Evolutionary conservation across 768 basidiomycete genomes (phyloP).

Genomic region (Melanogaster broomeanus): DNA sequence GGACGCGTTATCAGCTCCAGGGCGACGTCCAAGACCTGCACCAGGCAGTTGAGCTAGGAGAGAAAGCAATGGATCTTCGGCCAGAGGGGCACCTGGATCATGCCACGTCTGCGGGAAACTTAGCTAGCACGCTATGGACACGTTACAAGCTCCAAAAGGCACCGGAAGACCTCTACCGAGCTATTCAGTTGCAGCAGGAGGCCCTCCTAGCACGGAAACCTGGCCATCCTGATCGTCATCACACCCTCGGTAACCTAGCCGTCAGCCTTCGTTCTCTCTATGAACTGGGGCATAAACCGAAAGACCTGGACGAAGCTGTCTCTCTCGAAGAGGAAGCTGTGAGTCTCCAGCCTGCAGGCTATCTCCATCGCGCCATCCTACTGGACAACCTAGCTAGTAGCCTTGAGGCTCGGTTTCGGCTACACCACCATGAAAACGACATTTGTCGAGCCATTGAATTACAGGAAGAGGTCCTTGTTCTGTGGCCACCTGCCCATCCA

Average conservation of each 20-base stretch:
- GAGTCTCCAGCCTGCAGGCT: conserved; percentile 6
- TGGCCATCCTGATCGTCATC: conserved; percentile 1
- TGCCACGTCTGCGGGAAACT: background rate
- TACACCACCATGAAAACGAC: background rate
- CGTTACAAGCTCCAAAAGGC: background rate
- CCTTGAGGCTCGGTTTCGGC: conserved; percentile 1
- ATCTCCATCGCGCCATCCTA: conserved; percentile 7
- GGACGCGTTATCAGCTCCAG: background rate
- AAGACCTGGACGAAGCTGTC: conserved; percentile 21
- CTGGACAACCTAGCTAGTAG: conserved; percentile 18
- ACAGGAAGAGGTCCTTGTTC: background rate
- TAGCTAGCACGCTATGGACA: background rate
- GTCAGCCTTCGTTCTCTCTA: conserved; percentile 8
- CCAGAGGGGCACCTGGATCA: background rate
- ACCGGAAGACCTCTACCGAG: conserved; percentile 14
- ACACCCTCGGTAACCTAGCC: conserved; percentile 14
- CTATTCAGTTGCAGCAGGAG: background rate
- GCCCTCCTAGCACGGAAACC: conserved; percentile 6
- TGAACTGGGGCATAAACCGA: conserved; percentile 1
- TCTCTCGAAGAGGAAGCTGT: conserved; percentile 5
- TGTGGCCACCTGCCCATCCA: conserved; percentile 1
- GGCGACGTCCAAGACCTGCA: background rate
- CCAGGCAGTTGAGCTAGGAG: background rate
- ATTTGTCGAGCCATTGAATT: background rate
- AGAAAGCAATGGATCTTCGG: background rate